These are phyloP conservation scores for Apium graveolens DNA, from an alignment of 129 eudicot genomes.

Conservation along the genomic window DNA sequence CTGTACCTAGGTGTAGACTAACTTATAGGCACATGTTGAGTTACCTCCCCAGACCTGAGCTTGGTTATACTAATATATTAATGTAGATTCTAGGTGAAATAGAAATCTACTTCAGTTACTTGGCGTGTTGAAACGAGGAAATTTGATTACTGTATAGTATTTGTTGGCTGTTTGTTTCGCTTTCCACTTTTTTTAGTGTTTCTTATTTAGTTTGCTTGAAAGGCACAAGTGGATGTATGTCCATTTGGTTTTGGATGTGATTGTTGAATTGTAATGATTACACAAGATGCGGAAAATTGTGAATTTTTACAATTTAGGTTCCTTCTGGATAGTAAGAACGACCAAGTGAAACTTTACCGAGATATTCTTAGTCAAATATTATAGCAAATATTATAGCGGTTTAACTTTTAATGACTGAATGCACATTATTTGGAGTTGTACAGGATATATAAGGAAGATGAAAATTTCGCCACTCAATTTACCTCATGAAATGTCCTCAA, in stretches of 20 bases:
- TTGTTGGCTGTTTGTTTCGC: not conserved
- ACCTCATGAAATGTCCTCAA: not conserved
- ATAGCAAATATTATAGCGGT: not conserved
- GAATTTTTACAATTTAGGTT: not conserved
- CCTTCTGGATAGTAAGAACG: not conserved
- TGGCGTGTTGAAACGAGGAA: not conserved
- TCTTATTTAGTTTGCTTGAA: not conserved
- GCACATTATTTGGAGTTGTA: too few species aligned
- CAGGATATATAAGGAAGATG: too few species aligned
- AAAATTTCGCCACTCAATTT: too few species aligned
- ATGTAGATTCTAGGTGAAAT: not conserved
- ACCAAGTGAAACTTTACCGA: not conserved
- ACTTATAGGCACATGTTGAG: not conserved
- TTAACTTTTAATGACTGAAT: not conserved
- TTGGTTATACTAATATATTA: too few species aligned
- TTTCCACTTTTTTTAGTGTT: not conserved
- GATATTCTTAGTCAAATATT: too few species aligned
- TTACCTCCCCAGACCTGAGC: not conserved
- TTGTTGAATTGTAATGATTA: not conserved
- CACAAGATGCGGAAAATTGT: not conserved
- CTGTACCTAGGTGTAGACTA: not conserved
- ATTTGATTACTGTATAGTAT: not conserved
- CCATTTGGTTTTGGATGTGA: not conserved
- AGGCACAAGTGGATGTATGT: not conserved
- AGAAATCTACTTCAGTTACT: not conserved